Evolutionary conservation across 2,329 filamentous ascomycete genomes (phyloP).

Genomic region (Cryphonectria radicalis): DNA sequence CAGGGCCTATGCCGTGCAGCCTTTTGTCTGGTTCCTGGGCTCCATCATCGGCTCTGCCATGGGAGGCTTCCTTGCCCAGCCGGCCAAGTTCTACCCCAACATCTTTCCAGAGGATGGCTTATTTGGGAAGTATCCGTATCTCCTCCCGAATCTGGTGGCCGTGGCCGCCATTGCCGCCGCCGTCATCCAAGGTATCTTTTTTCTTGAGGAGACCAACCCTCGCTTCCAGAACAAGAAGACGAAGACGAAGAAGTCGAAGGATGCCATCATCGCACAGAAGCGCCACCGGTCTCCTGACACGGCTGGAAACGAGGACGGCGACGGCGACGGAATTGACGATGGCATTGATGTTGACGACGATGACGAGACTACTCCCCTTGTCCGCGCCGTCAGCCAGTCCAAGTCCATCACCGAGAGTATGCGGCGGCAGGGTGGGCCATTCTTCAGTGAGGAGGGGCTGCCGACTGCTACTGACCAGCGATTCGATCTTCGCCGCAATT

Average conservation of each 20-base stretch:
- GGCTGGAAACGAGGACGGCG: slow-evolving; percentile 24
- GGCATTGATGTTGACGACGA: slow-evolving; percentile 34
- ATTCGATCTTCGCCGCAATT: slow-evolving; percentile 43
- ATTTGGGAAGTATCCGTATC: slow-evolving; percentile 69
- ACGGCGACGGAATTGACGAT: not conserved
- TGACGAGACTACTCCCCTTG: slow-evolving; percentile 36
- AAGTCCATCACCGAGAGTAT: slow-evolving; percentile 31
- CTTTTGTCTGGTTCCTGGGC: slow-evolving; percentile 29
- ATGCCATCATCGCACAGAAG: slow-evolving; percentile 7
- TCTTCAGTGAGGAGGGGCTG: slow-evolving; percentile 42
- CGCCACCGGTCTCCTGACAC: slow-evolving; percentile 30
- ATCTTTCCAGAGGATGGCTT: slow-evolving; percentile 45
- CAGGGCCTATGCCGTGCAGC: slow-evolving; percentile 28
- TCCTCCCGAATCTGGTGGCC: slow-evolving; percentile 60
- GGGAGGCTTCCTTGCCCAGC: slow-evolving; percentile 29
- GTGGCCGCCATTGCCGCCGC: slow-evolving; percentile 68
- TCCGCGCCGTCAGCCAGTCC: slow-evolving; percentile 38
- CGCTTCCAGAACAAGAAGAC: slow-evolving; percentile 24
- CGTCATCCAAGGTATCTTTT: slow-evolving; percentile 65
- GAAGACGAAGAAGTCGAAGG: not conserved
- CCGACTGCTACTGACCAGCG: slow-evolving; percentile 41
- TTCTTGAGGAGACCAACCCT: slow-evolving; percentile 56
- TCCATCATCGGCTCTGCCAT: slow-evolving; percentile 28
- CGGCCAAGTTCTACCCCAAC: slow-evolving; percentile 29
- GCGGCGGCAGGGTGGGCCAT: slow-evolving; percentile 34